Base-by-base conservation (phyloP, 2,329 filamentous ascomycete genomes). In the Aulographum hederae region DNA sequence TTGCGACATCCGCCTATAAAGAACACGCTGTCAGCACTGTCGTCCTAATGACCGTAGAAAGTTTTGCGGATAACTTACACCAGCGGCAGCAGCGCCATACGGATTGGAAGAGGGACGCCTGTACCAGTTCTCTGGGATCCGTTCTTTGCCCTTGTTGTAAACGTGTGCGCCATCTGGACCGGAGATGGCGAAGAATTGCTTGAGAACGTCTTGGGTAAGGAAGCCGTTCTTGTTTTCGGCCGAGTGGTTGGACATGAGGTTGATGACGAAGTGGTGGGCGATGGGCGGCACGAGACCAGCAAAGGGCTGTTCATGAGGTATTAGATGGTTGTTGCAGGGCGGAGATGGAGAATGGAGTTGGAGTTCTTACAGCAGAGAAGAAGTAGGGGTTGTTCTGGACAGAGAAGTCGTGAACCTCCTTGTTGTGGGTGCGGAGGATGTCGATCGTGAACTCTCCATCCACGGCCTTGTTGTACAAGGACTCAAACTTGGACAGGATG, bases 41-140 rank as follows among this genome's bases (percentile, higher is more conserved):
- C n/a, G n/a, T n/a, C n/a, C n/a, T n/a, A n/a, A n/a, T n/a, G n/a
- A n/a, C n/a, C n/a, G n/a, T n/a, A n/a, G n/a, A n/a, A n/a, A n/a
- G n/a, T n/a, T n/a, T n/a, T n/a, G n/a, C n/a, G n/a, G n/a, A n/a
- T n/a, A n/a, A n/a, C n/a, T n/a, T n/a, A n/a, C n/a, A n/a, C n/a
- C n/a, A n/a, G n/a, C n/a, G n/a, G n/a, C n/a, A 5, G 38, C 36
- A 16, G 51, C 44, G 11, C 42, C 45, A 45, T 55, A 55, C 16
- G 44, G 39, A 32, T 48, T 42, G 14, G 30, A 23, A 2, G 32
- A 28, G 39, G 46, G 46, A 23, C 49, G 43, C 18, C 42, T 43
- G 41, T 48, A 51, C 47, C 46, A 52, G 40, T 60, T 55, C 23
- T 56, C 44, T 2, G 58, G 57, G 34, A 61, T 56, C 4, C 46